These are phyloP conservation scores for Cyclospora cayetanensis DNA, from an alignment of 169 alveolate genomes.

Conservation along the genomic window DNA sequence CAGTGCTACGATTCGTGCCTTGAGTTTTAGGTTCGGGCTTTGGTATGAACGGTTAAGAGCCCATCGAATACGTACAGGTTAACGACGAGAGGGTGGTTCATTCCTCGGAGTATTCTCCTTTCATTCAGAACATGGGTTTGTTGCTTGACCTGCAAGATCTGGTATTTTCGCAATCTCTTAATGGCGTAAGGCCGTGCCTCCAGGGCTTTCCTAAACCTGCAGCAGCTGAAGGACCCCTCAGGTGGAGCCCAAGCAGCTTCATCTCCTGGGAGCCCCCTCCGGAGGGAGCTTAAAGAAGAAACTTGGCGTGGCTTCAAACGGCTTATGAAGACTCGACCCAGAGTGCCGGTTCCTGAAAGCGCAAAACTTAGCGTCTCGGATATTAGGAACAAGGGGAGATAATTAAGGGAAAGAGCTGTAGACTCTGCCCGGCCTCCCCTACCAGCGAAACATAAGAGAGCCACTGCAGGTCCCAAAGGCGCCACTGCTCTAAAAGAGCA, in stretches of 20 bases:
- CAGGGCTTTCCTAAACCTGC: not conserved
- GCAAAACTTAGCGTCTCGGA: not conserved
- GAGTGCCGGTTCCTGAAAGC: not conserved
- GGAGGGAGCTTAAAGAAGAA: not conserved
- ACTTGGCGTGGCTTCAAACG: not conserved
- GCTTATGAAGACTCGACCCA: not conserved
- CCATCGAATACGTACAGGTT: conserved; percentile 83
- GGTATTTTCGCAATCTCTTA: conserved; percentile 76
- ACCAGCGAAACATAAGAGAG: too few species aligned
- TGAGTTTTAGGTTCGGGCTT: not conserved
- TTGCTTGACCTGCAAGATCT: conserved; percentile 76
- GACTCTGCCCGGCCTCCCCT: too few species aligned
- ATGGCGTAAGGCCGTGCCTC: conserved; percentile 72
- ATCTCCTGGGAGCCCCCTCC: not conserved
- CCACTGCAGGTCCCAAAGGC: too few species aligned
- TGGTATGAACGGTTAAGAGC: not conserved
- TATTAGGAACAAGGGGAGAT: too few species aligned
- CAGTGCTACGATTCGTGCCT: not conserved
- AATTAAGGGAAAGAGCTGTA: too few species aligned
- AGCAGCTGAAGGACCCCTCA: conserved; percentile 11
- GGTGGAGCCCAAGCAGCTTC: not conserved
- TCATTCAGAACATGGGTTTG: conserved; percentile 91
- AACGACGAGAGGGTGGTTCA: conserved; percentile 91
- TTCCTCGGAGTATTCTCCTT: conserved; percentile 83
- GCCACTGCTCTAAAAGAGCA: too few species aligned